These are phyloP conservation scores for Jatropha multifida DNA, from an alignment of 441 rosid genomes.

Conservation along the genomic window DNA sequence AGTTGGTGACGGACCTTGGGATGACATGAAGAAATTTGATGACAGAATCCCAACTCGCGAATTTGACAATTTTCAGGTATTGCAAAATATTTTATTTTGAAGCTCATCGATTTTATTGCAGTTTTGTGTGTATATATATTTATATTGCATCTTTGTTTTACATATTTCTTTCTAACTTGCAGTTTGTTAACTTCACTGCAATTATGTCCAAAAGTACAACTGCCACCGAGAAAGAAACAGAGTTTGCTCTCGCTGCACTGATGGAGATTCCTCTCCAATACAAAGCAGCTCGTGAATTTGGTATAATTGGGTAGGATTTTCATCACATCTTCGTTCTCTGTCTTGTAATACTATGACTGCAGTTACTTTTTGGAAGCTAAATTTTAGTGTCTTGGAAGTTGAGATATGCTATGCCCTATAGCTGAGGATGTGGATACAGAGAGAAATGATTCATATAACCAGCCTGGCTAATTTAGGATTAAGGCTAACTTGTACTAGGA, in stretches of 20 bases:
- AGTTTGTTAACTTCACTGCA: constrained; percentile 84
- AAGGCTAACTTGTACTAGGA: not conserved
- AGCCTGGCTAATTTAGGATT: not conserved
- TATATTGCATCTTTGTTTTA: not conserved
- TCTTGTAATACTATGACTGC: too few relatives aligned
- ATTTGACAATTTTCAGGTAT: constrained; percentile 85
- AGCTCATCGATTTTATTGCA: not conserved
- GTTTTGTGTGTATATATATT: not conserved
- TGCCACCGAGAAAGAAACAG: constrained; percentile 57
- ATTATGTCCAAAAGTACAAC: constrained; percentile 51
- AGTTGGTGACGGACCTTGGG: constrained; percentile 97
- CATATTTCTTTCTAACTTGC: constrained; percentile 20
- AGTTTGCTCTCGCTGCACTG: constrained; percentile 85
- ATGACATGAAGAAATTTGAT: constrained; percentile 80
- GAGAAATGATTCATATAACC: too few relatives aligned
- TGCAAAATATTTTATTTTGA: not conserved
- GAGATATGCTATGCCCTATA: not conserved
- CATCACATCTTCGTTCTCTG: constrained; percentile 4
- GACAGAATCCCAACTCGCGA: constrained; percentile 73
- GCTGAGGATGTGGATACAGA: too few relatives aligned
- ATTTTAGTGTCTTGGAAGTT: too few relatives aligned
- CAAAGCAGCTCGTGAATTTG: constrained; percentile 56
- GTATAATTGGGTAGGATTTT: constrained; percentile 57
- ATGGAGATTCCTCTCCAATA: constrained; percentile 91
- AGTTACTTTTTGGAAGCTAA: too few relatives aligned